Evolutionary conservation across 108 stramenopile genomes (phyloP), one percentile per base, ranked within the genome.

Genomic region (Asterionellopsis glacialis): DNA sequence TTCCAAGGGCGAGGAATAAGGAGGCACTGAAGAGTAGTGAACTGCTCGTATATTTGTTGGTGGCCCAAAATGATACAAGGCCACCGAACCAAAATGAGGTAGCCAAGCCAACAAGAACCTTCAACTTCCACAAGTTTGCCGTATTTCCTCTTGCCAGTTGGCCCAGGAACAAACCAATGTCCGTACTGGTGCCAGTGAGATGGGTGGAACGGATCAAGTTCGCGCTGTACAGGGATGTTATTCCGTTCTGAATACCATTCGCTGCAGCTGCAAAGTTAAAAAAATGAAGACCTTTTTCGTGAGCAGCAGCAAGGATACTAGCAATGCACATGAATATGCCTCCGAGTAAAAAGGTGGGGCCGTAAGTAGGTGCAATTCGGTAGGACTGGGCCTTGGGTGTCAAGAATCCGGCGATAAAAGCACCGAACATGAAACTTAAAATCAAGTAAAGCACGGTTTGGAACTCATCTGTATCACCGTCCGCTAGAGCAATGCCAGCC

Each of bases 401-500:
- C 39, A 77, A 16, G 25, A 75, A 26, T 38, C 76, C 81, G 22
- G 64, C 25, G 43, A 82, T 42, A 41, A 62, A 44, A 39, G 72
- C 57, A 23, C 81, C 81, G 45, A 23, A 50, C 27, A 79, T 63
- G 67, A 67, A 77, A 51, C 70, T 64, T 11, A 65, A 18, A 41
- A 82, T 64, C 12, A 70, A 55, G 16, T 61, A 67, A 38, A 60
- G n/a, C 22, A 60, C 48, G 42, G 53, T 25, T 13, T 42, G 15
- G 43, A 77, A 68, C 12, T 57, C 45, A 33, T 18, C 58, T 43
- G 45, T 59, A 33, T 59, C 69, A 53, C 58, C 68, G 15, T 51
- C 38, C 1, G 77, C 74, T 14, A 66, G 26, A 7, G 63, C 73
- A 26, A 85, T 56, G n/a, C 74, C 82, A 22, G 72, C 60, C 41